Base-by-base conservation (phyloP, 805 yeast species). In the Metschnikowia henanensis region DNA sequence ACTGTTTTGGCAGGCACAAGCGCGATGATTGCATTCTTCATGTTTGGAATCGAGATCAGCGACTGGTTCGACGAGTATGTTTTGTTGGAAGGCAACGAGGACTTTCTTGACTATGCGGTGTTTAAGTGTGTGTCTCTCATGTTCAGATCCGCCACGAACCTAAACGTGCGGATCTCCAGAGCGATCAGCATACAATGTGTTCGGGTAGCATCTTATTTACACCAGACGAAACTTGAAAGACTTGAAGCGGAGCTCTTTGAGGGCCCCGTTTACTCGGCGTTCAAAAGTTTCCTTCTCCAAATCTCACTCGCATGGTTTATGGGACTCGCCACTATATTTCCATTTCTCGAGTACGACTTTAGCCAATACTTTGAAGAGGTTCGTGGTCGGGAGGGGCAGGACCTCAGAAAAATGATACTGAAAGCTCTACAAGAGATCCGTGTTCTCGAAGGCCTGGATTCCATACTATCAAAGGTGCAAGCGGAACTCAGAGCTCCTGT, bases 1-100 rank as follows among this genome's bases (percentile, higher is more conserved):
- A 30, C 28, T 13, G 25, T 45, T 2, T 30, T 52, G 29, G 37
- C 41, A 6, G 21, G 25, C 9, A n/a, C 26, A 5, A 18, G 37
- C 23, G n/a, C 35, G 13, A 13, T 26, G 33, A 25, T 42, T 12
- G 43, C 41, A 20, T 38, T 43, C 29, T 41, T 51, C 22, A 22
- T 46, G 17, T 51, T 46, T 30, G 55, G 57, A 5, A 31, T 17
- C 9, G 45, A 41, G 12, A 39, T 49, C 26, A 39, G 47, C 35
- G 41, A 41, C 10, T 51, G 57, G 57, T 36, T 53, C 22, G 49
- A 53, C 23, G 23, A 15, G 1, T 42, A 43, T 31, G 25, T 53
- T 1, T 41, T 53, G 10, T 30, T 19, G 4, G 30, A 26, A 12
- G 49, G 45, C 6, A 32, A 50, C 17, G 39, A 25, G 8, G 35